Conservation (phyloP, 2,329 filamentous ascomycete species). For the Pseudogymnoascus sp. region DNA sequence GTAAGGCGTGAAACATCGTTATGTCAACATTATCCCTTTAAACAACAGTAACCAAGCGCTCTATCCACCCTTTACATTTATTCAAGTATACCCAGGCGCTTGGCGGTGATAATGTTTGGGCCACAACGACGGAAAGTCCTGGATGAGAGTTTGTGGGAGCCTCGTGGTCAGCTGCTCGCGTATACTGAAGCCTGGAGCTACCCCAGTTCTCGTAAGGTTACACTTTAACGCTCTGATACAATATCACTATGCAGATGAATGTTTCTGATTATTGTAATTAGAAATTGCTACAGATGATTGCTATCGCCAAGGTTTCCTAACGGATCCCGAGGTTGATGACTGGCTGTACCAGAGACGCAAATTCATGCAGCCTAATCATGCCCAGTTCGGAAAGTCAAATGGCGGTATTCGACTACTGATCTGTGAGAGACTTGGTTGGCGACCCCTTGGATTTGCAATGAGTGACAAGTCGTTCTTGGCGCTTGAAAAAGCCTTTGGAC, state of each 20-base stretch:
- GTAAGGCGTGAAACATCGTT: background rate
- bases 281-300: background rate
- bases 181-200: background rate
- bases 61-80: background rate
- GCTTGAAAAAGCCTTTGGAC: background rate
- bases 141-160: background rate
- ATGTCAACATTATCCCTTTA: background rate
- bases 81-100: background rate
- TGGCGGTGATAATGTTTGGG: background rate
- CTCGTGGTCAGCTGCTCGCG: background rate
- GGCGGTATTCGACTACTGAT: background rate
- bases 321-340: background rate
- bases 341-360: background rate
- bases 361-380: background rate
- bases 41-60: background rate
- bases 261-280: background rate
- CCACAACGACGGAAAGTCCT: background rate
- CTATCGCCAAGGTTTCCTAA: background rate
- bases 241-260: background rate
- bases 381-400: background rate
- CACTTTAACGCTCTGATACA: background rate
- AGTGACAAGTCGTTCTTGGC: background rate
- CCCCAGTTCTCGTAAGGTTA: background rate
- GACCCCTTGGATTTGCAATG: background rate
- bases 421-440: background rate